A percentile compares a stretch with the other conserved stretches of the same genome.
Conservation (phyloP, 129 eudicot genomes). For the Flaveria robusta region DNA sequence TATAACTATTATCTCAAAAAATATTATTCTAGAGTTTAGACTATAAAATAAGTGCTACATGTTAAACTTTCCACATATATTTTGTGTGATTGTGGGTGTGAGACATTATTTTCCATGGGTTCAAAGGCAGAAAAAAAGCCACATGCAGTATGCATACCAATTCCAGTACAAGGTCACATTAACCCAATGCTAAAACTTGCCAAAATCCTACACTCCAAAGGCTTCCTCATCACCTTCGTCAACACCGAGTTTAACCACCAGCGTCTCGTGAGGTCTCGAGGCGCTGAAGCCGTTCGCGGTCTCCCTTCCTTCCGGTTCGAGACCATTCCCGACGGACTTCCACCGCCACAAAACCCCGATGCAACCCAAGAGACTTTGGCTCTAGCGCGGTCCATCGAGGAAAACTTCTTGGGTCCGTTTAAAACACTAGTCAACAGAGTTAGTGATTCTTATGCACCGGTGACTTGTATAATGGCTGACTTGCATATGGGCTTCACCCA, state of each 20-base stretch:
- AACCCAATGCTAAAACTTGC: conserved; percentile 36
- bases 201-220: conserved; percentile 35
- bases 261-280: conserved; percentile 29
- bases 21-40: background rate
- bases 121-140: background rate
- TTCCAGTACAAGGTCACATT: conserved; percentile 38
- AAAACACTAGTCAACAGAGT: conserved; percentile 31
- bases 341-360: conserved; percentile 35
- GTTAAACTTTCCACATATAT: background rate
- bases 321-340: conserved; percentile 65
- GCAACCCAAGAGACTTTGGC: conserved; percentile 36
- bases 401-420: conserved; percentile 28
- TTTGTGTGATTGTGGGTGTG: background rate
- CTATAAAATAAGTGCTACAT: background rate
- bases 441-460: conserved; percentile 28
- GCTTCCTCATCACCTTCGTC: conserved; percentile 32
- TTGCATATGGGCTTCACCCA: conserved; percentile 37
- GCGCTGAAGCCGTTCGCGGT: conserved; percentile 33
- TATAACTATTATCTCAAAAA: no score
- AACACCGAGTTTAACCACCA: conserved; percentile 33
- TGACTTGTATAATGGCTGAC: conserved; percentile 41
- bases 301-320: conserved; percentile 57
- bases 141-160: conserved; percentile 29
- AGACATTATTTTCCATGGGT: background rate
- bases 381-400: conserved; percentile 24